These are phyloP conservation scores for Botrytis paeoniae DNA, from an alignment of 2,329 filamentous ascomycete species.

Conservation along the genomic window DNA sequence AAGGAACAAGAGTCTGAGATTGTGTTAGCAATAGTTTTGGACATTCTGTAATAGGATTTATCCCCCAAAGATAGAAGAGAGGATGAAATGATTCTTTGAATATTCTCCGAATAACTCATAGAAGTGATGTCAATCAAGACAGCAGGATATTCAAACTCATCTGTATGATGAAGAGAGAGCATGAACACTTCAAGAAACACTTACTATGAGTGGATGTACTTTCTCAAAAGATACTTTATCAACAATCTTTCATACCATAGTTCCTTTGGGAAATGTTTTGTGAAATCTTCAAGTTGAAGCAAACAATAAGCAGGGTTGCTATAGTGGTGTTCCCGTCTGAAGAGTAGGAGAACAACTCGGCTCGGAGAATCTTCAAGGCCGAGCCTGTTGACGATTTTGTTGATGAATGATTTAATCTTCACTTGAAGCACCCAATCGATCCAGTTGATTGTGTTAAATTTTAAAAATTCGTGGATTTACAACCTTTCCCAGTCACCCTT, in stretches of 20 bases:
- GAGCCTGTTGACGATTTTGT: neutral
- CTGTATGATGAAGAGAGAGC: neutral
- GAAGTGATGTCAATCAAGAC: neutral
- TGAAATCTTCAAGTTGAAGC: neutral
- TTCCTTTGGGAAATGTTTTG: neutral
- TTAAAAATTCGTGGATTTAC: neutral
- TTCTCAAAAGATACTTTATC: neutral
- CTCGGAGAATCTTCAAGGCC: conserved; percentile 2
- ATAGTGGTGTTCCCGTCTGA: neutral
- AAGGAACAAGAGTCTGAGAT: neutral
- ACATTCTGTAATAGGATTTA: neutral
- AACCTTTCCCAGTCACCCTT: neutral
- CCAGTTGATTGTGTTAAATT: neutral
- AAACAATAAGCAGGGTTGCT: neutral
- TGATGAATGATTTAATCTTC: neutral
- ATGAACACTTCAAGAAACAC: neutral
- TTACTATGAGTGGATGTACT: neutral
- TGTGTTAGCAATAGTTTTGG: neutral
- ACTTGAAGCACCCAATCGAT: neutral
- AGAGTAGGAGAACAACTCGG: neutral
- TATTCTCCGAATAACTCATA: neutral
- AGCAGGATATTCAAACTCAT: neutral
- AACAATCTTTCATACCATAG: neutral
- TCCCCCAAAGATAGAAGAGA: neutral
- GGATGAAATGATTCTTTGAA: too few relatives aligned